phyloP scores from a whole-genome alignment of 2,329 filamentous ascomycete genomes.

The Colletotrichum neosansevieriae region DNA sequence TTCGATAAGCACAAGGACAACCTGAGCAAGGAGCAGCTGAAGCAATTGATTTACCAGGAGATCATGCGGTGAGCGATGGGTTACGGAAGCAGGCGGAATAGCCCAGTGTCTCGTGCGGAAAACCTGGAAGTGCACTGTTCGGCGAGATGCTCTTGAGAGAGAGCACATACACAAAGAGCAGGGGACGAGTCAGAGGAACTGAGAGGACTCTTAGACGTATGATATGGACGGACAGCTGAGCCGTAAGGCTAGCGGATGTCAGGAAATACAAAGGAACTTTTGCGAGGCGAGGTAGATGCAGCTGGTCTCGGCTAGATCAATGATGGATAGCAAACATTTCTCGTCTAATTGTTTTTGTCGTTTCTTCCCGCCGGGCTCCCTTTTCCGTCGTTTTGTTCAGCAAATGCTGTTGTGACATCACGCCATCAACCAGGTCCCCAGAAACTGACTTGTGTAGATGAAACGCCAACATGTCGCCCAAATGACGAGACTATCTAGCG shows the following conservation, averaged over 20 bases:
- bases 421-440: no score
- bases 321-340: constrained; percentile 30
- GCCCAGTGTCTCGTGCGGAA: neutral
- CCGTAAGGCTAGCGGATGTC: constrained; percentile 13
- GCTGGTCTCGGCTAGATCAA: constrained; percentile 12
- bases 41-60: constrained; percentile 97
- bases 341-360: constrained; percentile 10
- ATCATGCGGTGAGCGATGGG: constrained; percentile 73
- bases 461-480: no score
- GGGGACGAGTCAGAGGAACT: neutral
- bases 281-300: constrained; percentile 18
- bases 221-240: constrained; percentile 9
- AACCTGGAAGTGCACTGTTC: neutral
- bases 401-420: no score
- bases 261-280: constrained; percentile 30
- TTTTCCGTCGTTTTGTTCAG: no score
- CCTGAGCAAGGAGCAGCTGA: constrained; percentile 97
- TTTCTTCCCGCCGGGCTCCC: neutral
- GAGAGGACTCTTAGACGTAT: constrained; percentile 18
- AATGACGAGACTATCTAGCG: no score
- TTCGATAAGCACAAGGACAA: constrained; percentile 99
- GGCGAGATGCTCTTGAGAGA: constrained; percentile 1
- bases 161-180: neutral
- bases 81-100: neutral
- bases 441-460: no score